Evolutionary conservation across 768 basidiomycete genomes (phyloP).

Genomic region (Phlegmacium glaucopus): DNA sequence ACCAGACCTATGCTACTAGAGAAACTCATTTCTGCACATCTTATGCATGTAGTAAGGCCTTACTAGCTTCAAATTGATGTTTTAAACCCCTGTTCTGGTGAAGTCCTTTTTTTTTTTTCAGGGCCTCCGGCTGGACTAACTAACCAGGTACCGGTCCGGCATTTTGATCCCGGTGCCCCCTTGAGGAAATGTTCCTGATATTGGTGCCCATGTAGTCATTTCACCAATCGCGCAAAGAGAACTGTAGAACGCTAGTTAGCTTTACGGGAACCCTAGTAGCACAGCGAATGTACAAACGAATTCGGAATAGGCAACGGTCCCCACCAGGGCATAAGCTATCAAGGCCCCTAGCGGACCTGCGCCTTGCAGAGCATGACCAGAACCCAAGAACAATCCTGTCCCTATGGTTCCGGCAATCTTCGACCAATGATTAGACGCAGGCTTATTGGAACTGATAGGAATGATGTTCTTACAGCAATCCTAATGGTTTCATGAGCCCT

Average conservation of each 20-base stretch:
- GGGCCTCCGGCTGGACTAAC: too few relatives aligned
- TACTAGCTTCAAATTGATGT: too few relatives aligned
- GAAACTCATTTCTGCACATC: too few relatives aligned
- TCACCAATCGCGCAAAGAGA: conserved; percentile 69
- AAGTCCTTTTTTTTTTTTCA: too few relatives aligned
- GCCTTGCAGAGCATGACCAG: conserved; percentile 52
- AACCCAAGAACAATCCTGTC: conserved; percentile 72
- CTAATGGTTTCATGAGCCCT: conserved; percentile 21
- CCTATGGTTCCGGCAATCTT: conserved; percentile 76
- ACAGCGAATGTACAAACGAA: conserved; percentile 35
- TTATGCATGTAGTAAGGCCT: too few relatives aligned
- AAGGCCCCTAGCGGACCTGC: conserved; percentile 70
- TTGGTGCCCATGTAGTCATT: conserved; percentile 78
- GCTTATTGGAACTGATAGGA: not conserved
- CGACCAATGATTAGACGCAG: not conserved
- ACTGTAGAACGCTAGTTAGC: conserved; percentile 21
- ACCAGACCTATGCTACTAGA: too few relatives aligned
- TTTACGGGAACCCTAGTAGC: not conserved
- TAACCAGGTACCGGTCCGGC: too few relatives aligned
- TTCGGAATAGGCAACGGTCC: conserved; percentile 65
- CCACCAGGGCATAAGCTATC: conserved; percentile 60
- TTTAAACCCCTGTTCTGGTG: too few relatives aligned
- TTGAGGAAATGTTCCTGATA: conserved; percentile 79
- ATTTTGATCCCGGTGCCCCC: too few relatives aligned
- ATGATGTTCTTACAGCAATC: conserved; percentile 52